phyloP scores from a whole-genome alignment of 2,329 filamentous ascomycete genomes.

The Aureobasidium sp. region DNA sequence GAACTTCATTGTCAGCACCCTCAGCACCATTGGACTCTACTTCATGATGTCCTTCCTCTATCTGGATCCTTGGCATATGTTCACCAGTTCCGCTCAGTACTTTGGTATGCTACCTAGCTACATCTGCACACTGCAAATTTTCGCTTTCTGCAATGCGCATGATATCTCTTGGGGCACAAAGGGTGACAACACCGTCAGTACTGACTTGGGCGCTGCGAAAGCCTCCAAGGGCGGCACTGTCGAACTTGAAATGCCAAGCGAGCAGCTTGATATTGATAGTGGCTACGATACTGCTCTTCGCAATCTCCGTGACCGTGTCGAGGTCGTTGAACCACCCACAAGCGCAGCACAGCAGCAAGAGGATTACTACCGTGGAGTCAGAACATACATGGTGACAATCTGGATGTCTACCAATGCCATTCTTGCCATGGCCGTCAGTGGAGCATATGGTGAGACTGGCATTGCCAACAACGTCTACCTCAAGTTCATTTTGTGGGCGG shows the following conservation, averaged over 20 bases:
- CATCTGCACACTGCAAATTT: slow-evolving; percentile 95
- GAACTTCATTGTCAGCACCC: slow-evolving; percentile 83
- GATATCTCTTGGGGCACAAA: slow-evolving; percentile 99
- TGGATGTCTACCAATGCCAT: slow-evolving; percentile 93
- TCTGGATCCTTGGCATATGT: slow-evolving; percentile 98
- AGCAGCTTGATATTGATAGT: slow-evolving; percentile 95
- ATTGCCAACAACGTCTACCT: slow-evolving; percentile 84
- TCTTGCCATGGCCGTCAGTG: slow-evolving; percentile 84
- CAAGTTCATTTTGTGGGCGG: slow-evolving; percentile 84
- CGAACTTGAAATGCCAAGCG: slow-evolving; percentile 93
- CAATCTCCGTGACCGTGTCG: slow-evolving; percentile 86
- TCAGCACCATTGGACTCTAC: slow-evolving; percentile 85
- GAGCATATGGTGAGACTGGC: slow-evolving; percentile 65
- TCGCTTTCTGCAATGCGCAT: slow-evolving; percentile 98
- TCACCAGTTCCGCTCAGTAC: slow-evolving; percentile 85
- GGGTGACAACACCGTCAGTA: slow-evolving; percentile 90
- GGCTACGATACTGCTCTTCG: slow-evolving; percentile 95
- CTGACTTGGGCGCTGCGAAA: slow-evolving; percentile 79
- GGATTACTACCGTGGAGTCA: slow-evolving; percentile 95
- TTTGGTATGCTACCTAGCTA: slow-evolving; percentile 86
- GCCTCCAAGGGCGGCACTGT: slow-evolving; percentile 67
- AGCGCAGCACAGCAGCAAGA: slow-evolving; percentile 83
- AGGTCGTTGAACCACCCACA: slow-evolving; percentile 55
- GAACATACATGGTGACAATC: slow-evolving; percentile 93
- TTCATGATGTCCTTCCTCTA: slow-evolving; percentile 95